Base-by-base conservation (phyloP, 140 eudicot species). In the Erigeron philadelphicus region DNA sequence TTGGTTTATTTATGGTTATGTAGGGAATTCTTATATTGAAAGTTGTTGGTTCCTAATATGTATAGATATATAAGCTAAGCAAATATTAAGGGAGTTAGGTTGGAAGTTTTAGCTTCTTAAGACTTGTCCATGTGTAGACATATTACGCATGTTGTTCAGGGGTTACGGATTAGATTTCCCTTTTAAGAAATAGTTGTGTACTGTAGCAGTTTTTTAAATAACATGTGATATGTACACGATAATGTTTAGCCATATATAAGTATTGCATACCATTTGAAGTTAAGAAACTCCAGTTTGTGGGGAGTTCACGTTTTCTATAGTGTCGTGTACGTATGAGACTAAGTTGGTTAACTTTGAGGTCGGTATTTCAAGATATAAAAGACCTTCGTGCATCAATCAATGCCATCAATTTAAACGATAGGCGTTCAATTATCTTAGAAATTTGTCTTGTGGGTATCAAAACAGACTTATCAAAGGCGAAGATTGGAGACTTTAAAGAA, bases 371-470 rank as follows among this genome's bases (percentile, higher is more conserved):
- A 7, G 9, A 7, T 45, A 45, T 7, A 45, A 45, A 44, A 54
- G 18, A 21, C 16, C 23, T 23, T 59, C 25, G 11, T 54, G 6
- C 9, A 17, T 54, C 61, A 54, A 54, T 54, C 23, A 54, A 21
- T 6, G 5, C 61, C 16, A 15, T 54, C 21, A 54, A 54, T 54
- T 18, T 54, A 9, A 54, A 0, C 7, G 61, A 54, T n/a, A 54
- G 11, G 15, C 1, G 61, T 54, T 54, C 23, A 54, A 18, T 0
- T 45, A 45, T 45, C 61, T 54, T 4, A 16, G 0, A 17, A n/a
- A 4, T 54, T 18, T 54, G 61, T 54, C 61, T 9, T 54, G 31
- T 54, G 35, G 61, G 19, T 54, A 54, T 54, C 61, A 54, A 54
- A 54, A 7, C 49, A 54, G 21, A 53, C 59, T 21, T n/a, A 54